Evolutionary conservation across 163 green algal genomes (phyloP), one percentile per base, ranked within the genome.

Genomic region (Volvox carteri): DNA sequence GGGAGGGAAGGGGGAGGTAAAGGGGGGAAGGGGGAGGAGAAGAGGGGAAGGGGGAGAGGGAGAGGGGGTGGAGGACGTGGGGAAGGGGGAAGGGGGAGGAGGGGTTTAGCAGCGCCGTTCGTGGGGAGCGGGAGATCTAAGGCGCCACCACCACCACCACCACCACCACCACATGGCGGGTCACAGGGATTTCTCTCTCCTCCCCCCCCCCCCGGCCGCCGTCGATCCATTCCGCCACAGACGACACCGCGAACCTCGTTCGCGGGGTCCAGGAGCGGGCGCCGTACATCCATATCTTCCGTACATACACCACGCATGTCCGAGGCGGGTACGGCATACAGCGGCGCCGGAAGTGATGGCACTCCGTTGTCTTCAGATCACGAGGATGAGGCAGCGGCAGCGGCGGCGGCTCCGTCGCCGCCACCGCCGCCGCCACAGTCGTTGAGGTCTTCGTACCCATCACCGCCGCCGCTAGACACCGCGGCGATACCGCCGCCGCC

Each of bases 311-410:
- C 70, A 0, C 80, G 80, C 16, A 67, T 46, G 18, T 87, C 80
- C 16, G 80, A 87, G 62, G 19, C 19, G 14, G 60, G 80, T 67
- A 78, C 67, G 30, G 41, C 23, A 8, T 35, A 54, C 39, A 52
- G 39, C 44, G 48, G 33, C 62, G n/a, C 12, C 42, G 80, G 60
- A 41, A 65, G 35, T 62, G 28, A 67, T 4, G 73, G 73, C 41
- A 87, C 80, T 7, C 80, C 80, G 19, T n/a, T 54, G 11, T 68
- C 80, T 50, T 78, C 62, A 7, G 80, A 78, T 21, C n/a, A 2
- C 0, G 80, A 86, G 18, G 78, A 48, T 16, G 73, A 81, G n/a
- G 25, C 42, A 25, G 2, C 44, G 44, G 23, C 25, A n/a, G 8
- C 73, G 46, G 25, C 72, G 72, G 21, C 73, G 39, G 41, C 41